phyloP scores from a whole-genome alignment of 164 flowering plant genomes.

The Stephania cephalantha region DNA sequence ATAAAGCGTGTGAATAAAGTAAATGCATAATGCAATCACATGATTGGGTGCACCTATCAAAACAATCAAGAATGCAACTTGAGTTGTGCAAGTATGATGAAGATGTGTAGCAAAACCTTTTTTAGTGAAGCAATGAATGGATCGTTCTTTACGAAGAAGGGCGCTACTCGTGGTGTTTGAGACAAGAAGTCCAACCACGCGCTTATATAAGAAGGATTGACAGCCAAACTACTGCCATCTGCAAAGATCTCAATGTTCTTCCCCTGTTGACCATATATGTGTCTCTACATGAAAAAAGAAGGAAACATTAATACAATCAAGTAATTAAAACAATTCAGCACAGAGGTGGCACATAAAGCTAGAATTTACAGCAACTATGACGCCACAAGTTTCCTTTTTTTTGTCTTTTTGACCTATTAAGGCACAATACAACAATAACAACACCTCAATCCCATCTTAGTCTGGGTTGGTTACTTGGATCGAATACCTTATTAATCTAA shows the following conservation, averaged over 20 bases:
- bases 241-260: conserved; percentile 71
- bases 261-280: conserved; percentile 75
- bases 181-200: conserved; percentile 86
- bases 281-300: conserved; percentile 51
- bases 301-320: not conserved
- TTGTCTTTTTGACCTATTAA: no score
- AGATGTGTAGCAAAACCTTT: conserved; percentile 40
- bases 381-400: not conserved
- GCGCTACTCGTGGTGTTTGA: conserved; percentile 87
- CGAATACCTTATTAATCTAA: no score
- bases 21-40: not conserved
- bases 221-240: conserved; percentile 75
- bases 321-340: not conserved
- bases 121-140: conserved; percentile 68
- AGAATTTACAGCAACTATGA: not conserved
- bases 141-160: conserved; percentile 76
- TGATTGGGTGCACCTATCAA: no score
- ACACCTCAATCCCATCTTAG: no score
- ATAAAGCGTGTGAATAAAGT: not conserved
- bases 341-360: not conserved
- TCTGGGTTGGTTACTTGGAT: no score
- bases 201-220: conserved; percentile 65
- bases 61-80: no score
- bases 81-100: not conserved
- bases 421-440: no score